phyloP scores from a whole-genome alignment of 768 basidiomycete genomes.

The Suillus ampliporus region DNA sequence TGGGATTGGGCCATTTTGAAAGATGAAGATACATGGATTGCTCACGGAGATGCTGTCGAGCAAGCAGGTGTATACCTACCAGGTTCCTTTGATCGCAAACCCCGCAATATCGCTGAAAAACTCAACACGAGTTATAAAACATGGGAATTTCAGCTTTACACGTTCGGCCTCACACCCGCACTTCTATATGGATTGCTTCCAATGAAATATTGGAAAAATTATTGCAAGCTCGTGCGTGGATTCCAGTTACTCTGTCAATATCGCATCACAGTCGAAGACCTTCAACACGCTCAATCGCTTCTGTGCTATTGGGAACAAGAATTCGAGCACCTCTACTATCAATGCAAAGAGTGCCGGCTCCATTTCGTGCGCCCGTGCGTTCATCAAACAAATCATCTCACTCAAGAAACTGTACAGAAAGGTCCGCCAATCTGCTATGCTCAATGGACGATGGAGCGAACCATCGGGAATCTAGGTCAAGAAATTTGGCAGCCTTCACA shows the following conservation, averaged over 20 bases:
- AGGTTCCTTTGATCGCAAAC: slow-evolving; percentile 27
- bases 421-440: slow-evolving; percentile 28
- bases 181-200: slow-evolving; percentile 27
- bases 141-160: slow-evolving; percentile 29
- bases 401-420: slow-evolving; percentile 24
- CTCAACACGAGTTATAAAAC: slow-evolving; percentile 37
- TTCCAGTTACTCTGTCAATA: slow-evolving; percentile 29
- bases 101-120: slow-evolving; percentile 32
- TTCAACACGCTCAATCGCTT: no score
- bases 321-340: slow-evolving; percentile 37
- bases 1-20: slow-evolving; percentile 43
- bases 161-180: slow-evolving; percentile 21
- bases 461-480: slow-evolving; percentile 26
- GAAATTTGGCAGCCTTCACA: slow-evolving; percentile 23
- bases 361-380: slow-evolving; percentile 39
- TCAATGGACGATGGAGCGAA: slow-evolving; percentile 35
- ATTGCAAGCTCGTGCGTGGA: slow-evolving; percentile 28
- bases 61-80: slow-evolving; percentile 18
- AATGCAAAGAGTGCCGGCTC: slow-evolving; percentile 26
- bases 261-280: slow-evolving; percentile 19
- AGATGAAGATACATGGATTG: slow-evolving; percentile 21
- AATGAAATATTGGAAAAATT: slow-evolving; percentile 21
- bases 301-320: slow-evolving; percentile 31
- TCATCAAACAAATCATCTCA: slow-evolving; percentile 33
- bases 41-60: slow-evolving; percentile 23